Conservation (phyloP, 176 grass and related monocot species). For the Phyllostachys edulis region DNA sequence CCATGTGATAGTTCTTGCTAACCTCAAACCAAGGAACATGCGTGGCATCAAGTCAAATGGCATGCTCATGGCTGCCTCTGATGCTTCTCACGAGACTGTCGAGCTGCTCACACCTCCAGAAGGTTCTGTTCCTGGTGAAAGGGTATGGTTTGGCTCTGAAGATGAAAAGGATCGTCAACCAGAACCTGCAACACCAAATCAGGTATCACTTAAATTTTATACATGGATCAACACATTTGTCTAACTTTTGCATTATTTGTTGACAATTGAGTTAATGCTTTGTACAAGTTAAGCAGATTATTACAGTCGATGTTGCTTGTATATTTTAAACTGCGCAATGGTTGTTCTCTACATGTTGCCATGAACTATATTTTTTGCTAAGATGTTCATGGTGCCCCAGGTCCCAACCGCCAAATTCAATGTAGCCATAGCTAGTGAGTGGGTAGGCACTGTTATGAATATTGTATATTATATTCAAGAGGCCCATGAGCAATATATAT, state of each 20-base stretch:
- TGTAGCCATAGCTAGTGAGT: too few relatives aligned
- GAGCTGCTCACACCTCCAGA: conserved; percentile 86
- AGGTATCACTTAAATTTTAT: conserved; percentile 47
- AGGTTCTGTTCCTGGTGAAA: conserved; percentile 79
- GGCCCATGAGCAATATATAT: too few relatives aligned
- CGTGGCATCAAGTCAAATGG: conserved; percentile 97
- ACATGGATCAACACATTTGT: not conserved
- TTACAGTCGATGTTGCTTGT: conserved; percentile 12
- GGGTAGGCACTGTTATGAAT: too few relatives aligned
- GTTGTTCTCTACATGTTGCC: not conserved
- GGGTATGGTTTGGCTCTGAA: conserved; percentile 92
- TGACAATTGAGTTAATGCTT: not conserved
- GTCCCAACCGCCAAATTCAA: too few relatives aligned
- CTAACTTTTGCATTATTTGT: not conserved
- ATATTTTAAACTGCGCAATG: not conserved
- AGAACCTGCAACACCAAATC: conserved; percentile 74
- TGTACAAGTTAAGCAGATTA: conserved; percentile 8
- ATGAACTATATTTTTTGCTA: not conserved
- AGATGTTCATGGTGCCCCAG: not conserved
- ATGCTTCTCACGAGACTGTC: conserved; percentile 81
- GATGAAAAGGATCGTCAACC: conserved; percentile 64
- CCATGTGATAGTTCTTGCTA: conserved; percentile 88
- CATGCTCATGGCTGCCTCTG: conserved; percentile 97
- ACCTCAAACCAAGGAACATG: conserved; percentile 95
- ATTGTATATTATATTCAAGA: too few relatives aligned